These are phyloP conservation scores for Fusarium subtropicale DNA, from an alignment of 2,329 filamentous ascomycete species.

Conservation along the genomic window DNA sequence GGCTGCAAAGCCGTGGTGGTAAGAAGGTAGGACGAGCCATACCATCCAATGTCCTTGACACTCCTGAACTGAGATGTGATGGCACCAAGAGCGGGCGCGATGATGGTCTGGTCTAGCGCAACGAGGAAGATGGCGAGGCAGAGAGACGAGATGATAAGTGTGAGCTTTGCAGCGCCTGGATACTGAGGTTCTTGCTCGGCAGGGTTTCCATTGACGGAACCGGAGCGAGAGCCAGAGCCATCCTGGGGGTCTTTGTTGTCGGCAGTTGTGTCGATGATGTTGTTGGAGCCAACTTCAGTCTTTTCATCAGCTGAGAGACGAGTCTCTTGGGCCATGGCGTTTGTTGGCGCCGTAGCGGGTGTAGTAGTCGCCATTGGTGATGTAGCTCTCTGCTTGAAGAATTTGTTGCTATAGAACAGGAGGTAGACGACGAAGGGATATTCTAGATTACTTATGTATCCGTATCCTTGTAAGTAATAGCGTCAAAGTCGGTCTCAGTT, in stretches of 20 bases:
- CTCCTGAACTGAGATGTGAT: conserved; percentile 60
- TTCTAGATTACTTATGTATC: background rate
- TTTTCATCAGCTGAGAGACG: conserved; percentile 48
- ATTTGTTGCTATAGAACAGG: background rate
- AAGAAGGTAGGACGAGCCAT: conserved; percentile 62
- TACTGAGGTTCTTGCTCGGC: conserved; percentile 47
- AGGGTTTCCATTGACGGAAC: conserved; percentile 11
- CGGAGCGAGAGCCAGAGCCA: conserved; percentile 6
- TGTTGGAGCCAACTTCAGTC: conserved; percentile 49
- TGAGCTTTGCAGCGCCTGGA: conserved; percentile 55
- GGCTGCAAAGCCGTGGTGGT: conserved; percentile 63
- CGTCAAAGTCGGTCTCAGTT: background rate
- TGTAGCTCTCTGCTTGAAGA: background rate
- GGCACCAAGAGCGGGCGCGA: conserved; percentile 64
- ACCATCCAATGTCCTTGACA: conserved; percentile 64
- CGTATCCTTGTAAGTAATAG: background rate
- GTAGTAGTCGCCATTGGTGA: conserved; percentile 30
- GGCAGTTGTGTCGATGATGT: conserved; percentile 34
- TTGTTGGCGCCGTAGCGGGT: conserved; percentile 28
- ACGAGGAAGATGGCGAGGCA: conserved; percentile 62
- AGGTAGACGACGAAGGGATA: background rate
- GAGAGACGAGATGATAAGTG: conserved; percentile 58
- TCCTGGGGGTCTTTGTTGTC: conserved; percentile 31
- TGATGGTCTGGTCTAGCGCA: conserved; percentile 64
- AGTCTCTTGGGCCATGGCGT: conserved; percentile 38